Percentiles rank a stretch among this genome's conserved stretches.
These are phyloP conservation scores for Volutella citrinella DNA, from an alignment of 2,329 filamentous ascomycete species.

Conservation along the genomic window DNA sequence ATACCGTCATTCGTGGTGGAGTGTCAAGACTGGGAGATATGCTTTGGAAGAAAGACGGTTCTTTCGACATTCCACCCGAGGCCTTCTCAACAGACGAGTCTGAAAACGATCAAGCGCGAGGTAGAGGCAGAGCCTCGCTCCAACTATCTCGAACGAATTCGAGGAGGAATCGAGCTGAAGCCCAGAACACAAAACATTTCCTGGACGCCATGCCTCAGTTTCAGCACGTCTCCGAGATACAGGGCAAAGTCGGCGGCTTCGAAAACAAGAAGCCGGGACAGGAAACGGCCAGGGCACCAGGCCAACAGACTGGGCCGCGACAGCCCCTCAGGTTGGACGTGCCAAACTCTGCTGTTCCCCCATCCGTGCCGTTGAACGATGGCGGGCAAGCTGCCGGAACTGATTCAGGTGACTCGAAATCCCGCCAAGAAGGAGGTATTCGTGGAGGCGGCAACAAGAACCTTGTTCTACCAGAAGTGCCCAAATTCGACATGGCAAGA, in stretches of 20 bases:
- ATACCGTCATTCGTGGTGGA: conserved; percentile 63
- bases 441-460: conserved; percentile 30
- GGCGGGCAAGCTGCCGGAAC: conserved; percentile 23
- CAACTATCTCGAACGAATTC: conserved; percentile 34
- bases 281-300: conserved; percentile 18
- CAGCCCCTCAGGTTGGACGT: conserved; percentile 48
- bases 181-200: conserved; percentile 41
- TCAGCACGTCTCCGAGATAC: conserved; percentile 32
- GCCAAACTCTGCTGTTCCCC: conserved; percentile 36
- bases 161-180: conserved; percentile 27
- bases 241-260: conserved; percentile 11
- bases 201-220: conserved; percentile 53
- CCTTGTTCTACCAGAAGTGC: conserved; percentile 21
- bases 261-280: conserved; percentile 14
- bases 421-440: conserved; percentile 30
- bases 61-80: conserved; percentile 33
- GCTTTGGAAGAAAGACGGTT: conserved; percentile 52
- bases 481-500: conserved; percentile 27
- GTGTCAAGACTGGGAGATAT: conserved; percentile 57
- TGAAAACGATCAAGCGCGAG: conserved; percentile 41
- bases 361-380: conserved; percentile 23
- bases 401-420: conserved; percentile 40
- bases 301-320: conserved; percentile 43
- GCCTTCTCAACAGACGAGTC: conserved; percentile 47
- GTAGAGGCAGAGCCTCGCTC: conserved; percentile 34